Conservation (phyloP, 2,329 filamentous ascomycete species). For the Ophiostoma montium region DNA sequence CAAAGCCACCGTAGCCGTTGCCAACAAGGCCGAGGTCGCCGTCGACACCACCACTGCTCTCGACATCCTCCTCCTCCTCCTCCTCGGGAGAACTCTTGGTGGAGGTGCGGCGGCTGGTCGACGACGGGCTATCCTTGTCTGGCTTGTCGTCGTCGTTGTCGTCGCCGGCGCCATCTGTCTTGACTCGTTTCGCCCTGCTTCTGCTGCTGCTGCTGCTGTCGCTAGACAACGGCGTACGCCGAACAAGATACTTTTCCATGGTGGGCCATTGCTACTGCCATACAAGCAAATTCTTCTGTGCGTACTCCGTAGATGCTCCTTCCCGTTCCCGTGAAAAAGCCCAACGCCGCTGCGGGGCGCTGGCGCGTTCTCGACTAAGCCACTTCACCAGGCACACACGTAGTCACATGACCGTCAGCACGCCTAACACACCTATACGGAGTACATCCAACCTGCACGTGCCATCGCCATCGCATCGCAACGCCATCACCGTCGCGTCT, state of each 20-base stretch:
- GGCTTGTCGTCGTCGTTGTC: not conserved
- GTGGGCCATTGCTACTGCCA: slow-evolving; percentile 4
- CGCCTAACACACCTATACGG: not conserved
- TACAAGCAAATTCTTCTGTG: too few species aligned
- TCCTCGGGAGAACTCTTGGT: not conserved
- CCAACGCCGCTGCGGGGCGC: slow-evolving; percentile 3
- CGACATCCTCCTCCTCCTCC: not conserved
- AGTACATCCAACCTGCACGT: not conserved
- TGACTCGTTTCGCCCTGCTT: slow-evolving; percentile 1
- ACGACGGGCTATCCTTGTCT: not conserved
- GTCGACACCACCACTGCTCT: not conserved
- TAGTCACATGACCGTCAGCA: slow-evolving; percentile 7
- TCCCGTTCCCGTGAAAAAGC: too few species aligned
- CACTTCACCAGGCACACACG: slow-evolving; percentile 6
- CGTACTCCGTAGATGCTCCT: too few species aligned
- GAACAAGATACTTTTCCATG: slow-evolving; percentile 8
- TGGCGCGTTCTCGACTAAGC: not conserved
- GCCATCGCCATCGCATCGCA: not conserved
- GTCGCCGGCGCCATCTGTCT: not conserved
- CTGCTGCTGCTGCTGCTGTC: not conserved
- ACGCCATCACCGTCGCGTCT: not conserved
- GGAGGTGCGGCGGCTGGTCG: not conserved
- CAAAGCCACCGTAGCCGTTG: not conserved
- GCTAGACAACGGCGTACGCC: not conserved
- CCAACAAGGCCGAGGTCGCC: not conserved